Conservation (phyloP, 805 yeast species). For the Wickerhamomyces alni region DNA sequence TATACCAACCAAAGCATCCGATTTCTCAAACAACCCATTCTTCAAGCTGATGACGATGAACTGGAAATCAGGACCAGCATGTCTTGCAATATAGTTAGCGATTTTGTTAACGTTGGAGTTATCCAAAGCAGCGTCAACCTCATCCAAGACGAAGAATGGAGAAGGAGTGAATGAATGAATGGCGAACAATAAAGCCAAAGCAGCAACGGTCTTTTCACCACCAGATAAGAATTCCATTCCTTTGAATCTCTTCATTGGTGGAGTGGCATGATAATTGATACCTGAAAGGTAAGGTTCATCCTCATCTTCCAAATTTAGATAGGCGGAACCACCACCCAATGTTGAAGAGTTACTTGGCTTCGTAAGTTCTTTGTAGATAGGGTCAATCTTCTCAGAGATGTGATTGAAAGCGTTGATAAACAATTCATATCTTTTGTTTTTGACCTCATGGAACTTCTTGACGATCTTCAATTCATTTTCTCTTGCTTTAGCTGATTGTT, state of each 20-base stretch:
- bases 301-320: constrained; percentile 77
- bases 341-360: constrained; percentile 44
- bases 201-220: constrained; percentile 96
- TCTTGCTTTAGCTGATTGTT: constrained; percentile 58
- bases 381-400: constrained; percentile 65
- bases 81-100: constrained; percentile 76
- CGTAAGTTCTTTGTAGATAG: constrained; percentile 81
- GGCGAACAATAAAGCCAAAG: constrained; percentile 85
- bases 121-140: constrained; percentile 97
- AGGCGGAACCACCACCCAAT: constrained; percentile 91
- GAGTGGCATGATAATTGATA: constrained; percentile 88
- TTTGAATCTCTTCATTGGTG: constrained; percentile 88
- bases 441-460: constrained; percentile 53
- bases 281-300: constrained; percentile 87
- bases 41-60: constrained; percentile 91
- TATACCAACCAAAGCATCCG: constrained; percentile 90
- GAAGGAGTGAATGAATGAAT: constrained; percentile 88
- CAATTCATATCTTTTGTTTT: constrained; percentile 47
- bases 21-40: constrained; percentile 77
- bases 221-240: constrained; percentile 93
- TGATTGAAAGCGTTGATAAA: constrained; percentile 76
- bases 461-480: constrained; percentile 49
- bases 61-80: constrained; percentile 76
- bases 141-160: constrained; percentile 94
- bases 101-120: constrained; percentile 79